phyloP scores from a whole-genome alignment of 192 early-diverging fungal genomes.

The Rhizophagus clarus region DNA sequence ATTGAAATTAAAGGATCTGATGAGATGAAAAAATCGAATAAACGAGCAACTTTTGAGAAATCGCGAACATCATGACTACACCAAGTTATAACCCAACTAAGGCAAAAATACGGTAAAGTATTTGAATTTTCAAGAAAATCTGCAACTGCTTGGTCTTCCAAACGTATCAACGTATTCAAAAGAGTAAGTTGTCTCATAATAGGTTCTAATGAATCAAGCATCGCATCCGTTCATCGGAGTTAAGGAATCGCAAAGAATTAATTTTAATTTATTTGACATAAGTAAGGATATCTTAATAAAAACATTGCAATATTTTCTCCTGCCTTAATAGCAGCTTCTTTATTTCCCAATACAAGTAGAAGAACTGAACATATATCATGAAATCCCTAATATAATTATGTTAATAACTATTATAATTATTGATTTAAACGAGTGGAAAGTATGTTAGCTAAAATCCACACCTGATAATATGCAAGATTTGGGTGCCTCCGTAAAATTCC shows the following conservation, averaged over 20 bases:
- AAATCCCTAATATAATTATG: slow-evolving; percentile 46
- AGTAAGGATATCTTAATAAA: slow-evolving; percentile 55
- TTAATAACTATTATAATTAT: not conserved
- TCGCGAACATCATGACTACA: slow-evolving; percentile 54
- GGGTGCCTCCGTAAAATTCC: slow-evolving; percentile 52
- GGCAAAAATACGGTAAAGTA: slow-evolving; percentile 53
- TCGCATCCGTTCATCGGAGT: slow-evolving; percentile 45
- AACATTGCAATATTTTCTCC: slow-evolving; percentile 52
- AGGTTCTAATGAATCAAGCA: slow-evolving; percentile 52
- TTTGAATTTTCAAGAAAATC: slow-evolving; percentile 46
- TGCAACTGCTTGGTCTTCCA: slow-evolving; percentile 48
- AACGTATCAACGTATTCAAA: slow-evolving; percentile 40
- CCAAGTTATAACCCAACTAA: slow-evolving; percentile 68
- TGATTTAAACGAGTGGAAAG: not conserved
- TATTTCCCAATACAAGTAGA: slow-evolving; percentile 44
- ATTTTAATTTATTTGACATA: not conserved
- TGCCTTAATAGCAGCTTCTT: slow-evolving; percentile 42
- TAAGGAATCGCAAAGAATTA: not conserved
- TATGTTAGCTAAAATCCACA: slow-evolving; percentile 1
- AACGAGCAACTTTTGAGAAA: slow-evolving; percentile 44
- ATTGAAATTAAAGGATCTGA: slow-evolving; percentile 22
- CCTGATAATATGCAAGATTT: slow-evolving; percentile 57
- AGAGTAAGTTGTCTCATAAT: slow-evolving; percentile 48
- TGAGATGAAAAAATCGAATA: slow-evolving; percentile 56
- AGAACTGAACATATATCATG: slow-evolving; percentile 57